These are phyloP conservation scores for Erodium trifolium DNA, from an alignment of 441 rosid species.

Conservation along the genomic window DNA sequence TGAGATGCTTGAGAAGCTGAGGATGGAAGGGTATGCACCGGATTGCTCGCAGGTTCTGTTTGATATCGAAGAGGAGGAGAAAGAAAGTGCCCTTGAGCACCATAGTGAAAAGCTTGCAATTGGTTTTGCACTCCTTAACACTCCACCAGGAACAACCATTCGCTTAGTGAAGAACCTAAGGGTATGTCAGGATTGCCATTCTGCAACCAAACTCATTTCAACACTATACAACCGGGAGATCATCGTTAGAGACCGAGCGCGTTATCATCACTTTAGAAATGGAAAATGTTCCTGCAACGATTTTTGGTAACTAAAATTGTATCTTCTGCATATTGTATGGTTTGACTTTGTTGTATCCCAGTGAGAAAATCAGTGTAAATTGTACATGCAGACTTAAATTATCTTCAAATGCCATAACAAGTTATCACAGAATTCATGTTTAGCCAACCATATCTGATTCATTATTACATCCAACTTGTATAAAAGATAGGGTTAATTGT, in stretches of 20 bases:
- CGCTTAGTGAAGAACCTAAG: conserved; percentile 30
- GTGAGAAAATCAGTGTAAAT: too few species aligned
- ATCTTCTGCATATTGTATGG: too few species aligned
- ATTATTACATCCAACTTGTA: too few species aligned
- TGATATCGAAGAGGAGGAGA: conserved; percentile 34
- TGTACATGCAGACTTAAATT: too few species aligned
- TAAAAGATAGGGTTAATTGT: too few species aligned
- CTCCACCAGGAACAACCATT: conserved; percentile 17
- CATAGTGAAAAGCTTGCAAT: conserved; percentile 37
- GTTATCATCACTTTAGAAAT: conserved; percentile 40
- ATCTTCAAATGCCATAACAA: too few species aligned
- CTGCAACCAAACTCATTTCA: conserved; percentile 33
- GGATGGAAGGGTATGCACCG: conserved; percentile 23
- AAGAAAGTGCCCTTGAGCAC: conserved; percentile 19
- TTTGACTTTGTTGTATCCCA: too few species aligned
- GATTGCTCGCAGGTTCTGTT: conserved; percentile 22
- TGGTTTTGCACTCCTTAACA: conserved; percentile 27
- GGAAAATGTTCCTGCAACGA: conserved; percentile 45
- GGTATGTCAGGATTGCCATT: conserved; percentile 32
- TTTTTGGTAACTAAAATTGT: conserved; percentile 27
- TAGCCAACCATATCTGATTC: too few species aligned
- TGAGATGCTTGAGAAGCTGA: conserved; percentile 21
- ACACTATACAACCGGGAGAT: conserved; percentile 29
- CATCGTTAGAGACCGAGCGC: conserved; percentile 36
- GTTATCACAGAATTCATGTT: too few species aligned